Evolutionary conservation across 2,329 filamentous ascomycete species (phyloP).

Genomic region (Fusarium nanum): DNA sequence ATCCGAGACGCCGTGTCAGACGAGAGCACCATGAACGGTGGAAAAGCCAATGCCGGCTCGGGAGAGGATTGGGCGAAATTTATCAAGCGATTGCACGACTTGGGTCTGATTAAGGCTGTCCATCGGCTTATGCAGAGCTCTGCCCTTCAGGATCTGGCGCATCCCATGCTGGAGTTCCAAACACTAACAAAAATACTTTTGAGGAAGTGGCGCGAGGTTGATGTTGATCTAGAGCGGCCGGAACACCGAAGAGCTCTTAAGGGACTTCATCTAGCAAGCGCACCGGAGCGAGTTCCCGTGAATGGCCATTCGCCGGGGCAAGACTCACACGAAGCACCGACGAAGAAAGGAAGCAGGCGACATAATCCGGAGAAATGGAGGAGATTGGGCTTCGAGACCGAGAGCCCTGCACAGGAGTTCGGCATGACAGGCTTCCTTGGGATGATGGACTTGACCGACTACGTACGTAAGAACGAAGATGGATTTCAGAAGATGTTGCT

Average conservation of each 20-base stretch:
- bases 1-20: constrained; percentile 90
- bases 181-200: constrained; percentile 88
- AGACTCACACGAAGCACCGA: constrained; percentile 50
- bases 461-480: constrained; percentile 90
- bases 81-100: constrained; percentile 90
- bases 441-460: constrained; percentile 98
- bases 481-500: constrained; percentile 90
- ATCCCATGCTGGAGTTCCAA: constrained; percentile 93
- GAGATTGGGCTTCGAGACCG: constrained; percentile 88
- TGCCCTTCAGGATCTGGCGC: constrained; percentile 87
- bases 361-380: constrained; percentile 95
- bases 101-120: constrained; percentile 92
- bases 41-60: constrained; percentile 45
- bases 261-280: constrained; percentile 84
- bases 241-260: constrained; percentile 91
- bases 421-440: constrained; percentile 87
- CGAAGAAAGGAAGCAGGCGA: constrained; percentile 71
- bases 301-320: constrained; percentile 56
- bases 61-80: constrained; percentile 91
- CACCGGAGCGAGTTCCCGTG: constrained; percentile 65
- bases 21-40: constrained; percentile 64
- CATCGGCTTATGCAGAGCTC: constrained; percentile 95
- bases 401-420: constrained; percentile 89
- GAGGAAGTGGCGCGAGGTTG: constrained; percentile 87
- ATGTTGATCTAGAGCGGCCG: constrained; percentile 84